These are phyloP conservation scores for Verticillium zaregamsianum DNA, from an alignment of 2,329 filamentous ascomycete genomes.

Conservation along the genomic window DNA sequence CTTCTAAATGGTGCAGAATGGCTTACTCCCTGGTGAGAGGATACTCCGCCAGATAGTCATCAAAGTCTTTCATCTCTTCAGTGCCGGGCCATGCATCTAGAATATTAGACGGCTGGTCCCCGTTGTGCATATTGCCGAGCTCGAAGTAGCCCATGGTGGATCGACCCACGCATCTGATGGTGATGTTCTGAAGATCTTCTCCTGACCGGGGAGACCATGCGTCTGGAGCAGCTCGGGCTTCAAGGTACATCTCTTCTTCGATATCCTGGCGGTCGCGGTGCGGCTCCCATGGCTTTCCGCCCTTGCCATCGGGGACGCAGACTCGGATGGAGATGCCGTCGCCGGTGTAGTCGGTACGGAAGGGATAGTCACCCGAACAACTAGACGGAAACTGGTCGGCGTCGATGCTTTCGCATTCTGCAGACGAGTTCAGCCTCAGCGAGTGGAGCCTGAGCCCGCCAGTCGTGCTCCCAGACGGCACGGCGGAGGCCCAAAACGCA, in stretches of 20 bases:
- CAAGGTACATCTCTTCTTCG: slow-evolving; percentile 7
- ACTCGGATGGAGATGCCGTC: slow-evolving; percentile 5
- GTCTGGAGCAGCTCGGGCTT: slow-evolving; percentile 4
- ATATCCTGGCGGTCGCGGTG: slow-evolving; percentile 5
- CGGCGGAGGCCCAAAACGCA: slow-evolving; percentile 10
- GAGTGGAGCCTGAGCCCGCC: slow-evolving; percentile 11
- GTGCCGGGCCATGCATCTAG: slow-evolving; percentile 6
- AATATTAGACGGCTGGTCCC: slow-evolving; percentile 1
- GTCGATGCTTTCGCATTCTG: slow-evolving; percentile 1
- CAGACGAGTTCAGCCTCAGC: slow-evolving; percentile 8
- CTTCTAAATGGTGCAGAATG: background rate
- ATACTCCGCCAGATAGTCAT: slow-evolving; percentile 10
- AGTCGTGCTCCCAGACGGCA: slow-evolving; percentile 7
- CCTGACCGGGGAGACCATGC: slow-evolving; percentile 1
- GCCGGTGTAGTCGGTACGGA: slow-evolving; percentile 2
- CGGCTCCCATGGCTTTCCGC: background rate
- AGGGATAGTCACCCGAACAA: slow-evolving; percentile 5
- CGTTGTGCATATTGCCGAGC: slow-evolving; percentile 6
- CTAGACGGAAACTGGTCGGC: slow-evolving; percentile 5
- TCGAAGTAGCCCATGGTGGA: slow-evolving; percentile 12
- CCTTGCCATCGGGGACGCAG: slow-evolving; percentile 5
- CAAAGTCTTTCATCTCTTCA: slow-evolving; percentile 10
- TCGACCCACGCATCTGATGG: slow-evolving; percentile 6
- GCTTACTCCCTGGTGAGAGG: slow-evolving; percentile 9
- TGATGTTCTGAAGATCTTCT: slow-evolving; percentile 6